Evolutionary conservation across 139 green algal genomes (phyloP), one percentile per base, ranked within the genome.

Genomic region (Coccomyxa sp.): DNA sequence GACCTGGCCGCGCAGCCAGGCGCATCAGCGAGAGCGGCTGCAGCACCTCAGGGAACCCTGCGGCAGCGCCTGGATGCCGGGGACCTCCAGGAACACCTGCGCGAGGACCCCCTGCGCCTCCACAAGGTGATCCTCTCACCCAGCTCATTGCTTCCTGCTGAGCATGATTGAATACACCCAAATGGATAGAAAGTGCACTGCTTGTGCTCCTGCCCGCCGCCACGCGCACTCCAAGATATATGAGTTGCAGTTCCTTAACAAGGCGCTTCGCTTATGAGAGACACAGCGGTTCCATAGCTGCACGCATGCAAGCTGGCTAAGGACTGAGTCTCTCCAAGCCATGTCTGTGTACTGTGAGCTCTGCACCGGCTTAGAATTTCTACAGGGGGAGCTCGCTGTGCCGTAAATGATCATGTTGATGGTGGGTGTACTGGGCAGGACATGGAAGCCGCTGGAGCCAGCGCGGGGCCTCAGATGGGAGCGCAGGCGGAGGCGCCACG

Each of bases 91-190:
- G 82, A 90, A 39, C 38, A 31, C 2, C 74, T 90, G 22, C 64
- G 79, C 36, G 70, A 85, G 35, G 55, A 91, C 72, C 86, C 86
- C 0, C 76, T 91, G 77, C 79, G 73, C 24, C 79, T 86, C 29
- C 79, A 88, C 79, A 84, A 78, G 82, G 81, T 86, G 31, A n/a
- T 5, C 39, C 33, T 35, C 50, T 64, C 18, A 58, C 14, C 12
- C 44, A 10, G 14, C 14, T 58, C 10, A 58, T 58, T 58, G 44
- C 12, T 58, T 10, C 14, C 44, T 14, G 14, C 10, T 10, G 44
- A 14, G 14, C 14, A 14, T 14, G 12, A 58, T 58, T 10, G 12
- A 58, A 58, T 58, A 10, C 10, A 58, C 44, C 12, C 44, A 58
- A 58, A 58, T 10, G 12, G 12, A 27, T 58, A 27, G 44, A 58